Base-by-base conservation (phyloP, 140 eudicot species). In the Stevia rebaudiana region DNA sequence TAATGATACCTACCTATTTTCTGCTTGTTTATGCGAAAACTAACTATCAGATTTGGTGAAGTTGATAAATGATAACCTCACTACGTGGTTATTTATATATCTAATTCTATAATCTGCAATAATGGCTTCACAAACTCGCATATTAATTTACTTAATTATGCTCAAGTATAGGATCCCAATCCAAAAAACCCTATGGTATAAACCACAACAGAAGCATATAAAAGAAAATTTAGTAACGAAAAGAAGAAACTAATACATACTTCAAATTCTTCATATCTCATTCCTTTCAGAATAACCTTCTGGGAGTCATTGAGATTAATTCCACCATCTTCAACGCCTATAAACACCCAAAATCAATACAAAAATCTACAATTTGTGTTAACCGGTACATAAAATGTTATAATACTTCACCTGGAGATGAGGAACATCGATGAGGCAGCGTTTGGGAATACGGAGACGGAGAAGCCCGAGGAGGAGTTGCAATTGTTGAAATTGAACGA, bases 261-360 rank as follows among this genome's bases (percentile, higher is more conserved):
- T 21, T 37, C 76, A 37, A 90, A 80, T 65, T 86, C 84, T 16
- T 46, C 6, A 35, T 80, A 90, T 53, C 84, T 72, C 95, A 87
- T 74, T 43, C 94, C 95, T 72, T 86, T 90, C 17, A 90, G 49
- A 18, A 84, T 12, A 37, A 77, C 71, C 73, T 82, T 90, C 19
- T 56, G 65, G 3, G 87, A 78, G 5, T 67, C 82, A 17, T 53
- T 69, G 25, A 48, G 40, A 47, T 30, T 4, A 30, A 52, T 3
- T 19, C 65, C 69, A 71, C 22, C 71, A 31, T 71, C 78, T 52
- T 73, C 86, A 58, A 48, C 80, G 51, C 73, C 90, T 65, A 60
- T 25, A 36, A 33, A 40, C n/a, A 68, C 41, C 54, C 58, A 69
- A 6, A 68, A 15, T 18, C 49, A 59, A 35, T 9, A 49, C n/a